Percentiles rank a stretch among this genome's conserved stretches.
Evolutionary conservation across 768 basidiomycete genomes (phyloP).

Genomic region (Rhodosporidiobolus odoratus): DNA sequence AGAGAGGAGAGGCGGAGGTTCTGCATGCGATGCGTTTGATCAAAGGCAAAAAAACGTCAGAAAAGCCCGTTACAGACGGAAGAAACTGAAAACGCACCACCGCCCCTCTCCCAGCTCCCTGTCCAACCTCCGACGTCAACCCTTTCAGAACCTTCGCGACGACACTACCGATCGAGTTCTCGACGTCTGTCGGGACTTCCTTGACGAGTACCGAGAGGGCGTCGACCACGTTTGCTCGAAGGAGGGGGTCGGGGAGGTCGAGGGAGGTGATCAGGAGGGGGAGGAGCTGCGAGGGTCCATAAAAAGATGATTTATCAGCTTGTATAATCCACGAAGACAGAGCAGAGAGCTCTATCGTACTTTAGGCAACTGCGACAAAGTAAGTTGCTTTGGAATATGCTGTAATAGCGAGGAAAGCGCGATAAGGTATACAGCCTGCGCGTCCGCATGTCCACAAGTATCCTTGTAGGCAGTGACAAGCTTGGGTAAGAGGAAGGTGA

Average conservation of each 20-base stretch:
- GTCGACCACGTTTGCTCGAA: conserved; percentile 74
- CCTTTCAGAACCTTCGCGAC: conserved; percentile 68
- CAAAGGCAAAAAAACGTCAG: not conserved
- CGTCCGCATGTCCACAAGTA: not conserved
- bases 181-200: conserved; percentile 52
- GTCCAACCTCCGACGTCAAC: conserved; percentile 7
- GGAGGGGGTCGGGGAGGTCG: conserved; percentile 64
- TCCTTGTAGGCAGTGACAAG: conserved; percentile 64
- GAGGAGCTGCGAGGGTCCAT: conserved; percentile 63
- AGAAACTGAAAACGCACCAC: conserved; percentile 13
- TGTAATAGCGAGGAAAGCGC: conserved; percentile 76
- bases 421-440: conserved; percentile 62
- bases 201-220: conserved; percentile 67
- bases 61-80: not conserved
- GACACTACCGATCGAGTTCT: conserved; percentile 67
- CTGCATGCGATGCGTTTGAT: conserved; percentile 48
- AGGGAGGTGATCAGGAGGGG: conserved; percentile 82
- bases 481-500: conserved; percentile 64
- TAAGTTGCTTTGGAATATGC: conserved; percentile 69
- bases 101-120: conserved; percentile 3
- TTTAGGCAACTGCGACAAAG: conserved; percentile 61
- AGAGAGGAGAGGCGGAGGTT: conserved; percentile 70
- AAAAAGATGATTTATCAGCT: not conserved
- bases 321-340: not conserved
- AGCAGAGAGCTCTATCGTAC: conserved; percentile 38